Base-by-base conservation (phyloP, 371 early-diverging fungal genomes). In the Apophysomyces ossiformis region DNA sequence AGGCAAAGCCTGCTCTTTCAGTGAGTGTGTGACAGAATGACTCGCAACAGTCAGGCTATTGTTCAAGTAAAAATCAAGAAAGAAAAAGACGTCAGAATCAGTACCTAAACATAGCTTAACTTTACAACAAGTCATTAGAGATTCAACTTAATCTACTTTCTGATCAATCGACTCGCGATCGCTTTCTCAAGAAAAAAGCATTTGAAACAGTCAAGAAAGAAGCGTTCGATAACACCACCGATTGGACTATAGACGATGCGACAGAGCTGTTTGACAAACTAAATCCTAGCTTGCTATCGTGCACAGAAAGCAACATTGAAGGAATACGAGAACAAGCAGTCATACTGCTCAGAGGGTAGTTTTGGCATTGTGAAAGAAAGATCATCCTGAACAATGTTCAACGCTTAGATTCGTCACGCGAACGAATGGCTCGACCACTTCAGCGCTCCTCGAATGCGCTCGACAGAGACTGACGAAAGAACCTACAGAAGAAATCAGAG, bases 401-500 rank as follows among this genome's bases (percentile, higher is more conserved):
- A 1, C 36, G 32, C 16, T 18, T 44, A 60, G 16, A 32, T 15
- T 37, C 18, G 13, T 37, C 12, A 35, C 11, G 46, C 70, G 26
- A 16, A 65, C 2, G 46, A 37, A 44, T 12, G 44, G 7, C 1
- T 58, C 15, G 41, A 60, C 11, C 37, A 11, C 16, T 12, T 12
- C 15, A 63, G 6, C 37, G 59, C 13, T 37, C 38, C 26, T 54
- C 9, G 32, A 15, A 37, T 16, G 16, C 11, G 37, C 16, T 13
- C 26, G 15, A 7, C 35, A 43, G 43, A 43, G 16, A 62, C 13
- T 38, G 54, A 8, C 38, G 9, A 11, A 18, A 13, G 76, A 76
- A 36, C 37, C 43, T 7, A 76, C 76, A 9, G 76, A 76, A 32
- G 76, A 76, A 45, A 68, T 76, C 32, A 62, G 76, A 44, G 61